Evolutionary conservation across 768 basidiomycete genomes (phyloP).

Genomic region (Suillus subluteus): DNA sequence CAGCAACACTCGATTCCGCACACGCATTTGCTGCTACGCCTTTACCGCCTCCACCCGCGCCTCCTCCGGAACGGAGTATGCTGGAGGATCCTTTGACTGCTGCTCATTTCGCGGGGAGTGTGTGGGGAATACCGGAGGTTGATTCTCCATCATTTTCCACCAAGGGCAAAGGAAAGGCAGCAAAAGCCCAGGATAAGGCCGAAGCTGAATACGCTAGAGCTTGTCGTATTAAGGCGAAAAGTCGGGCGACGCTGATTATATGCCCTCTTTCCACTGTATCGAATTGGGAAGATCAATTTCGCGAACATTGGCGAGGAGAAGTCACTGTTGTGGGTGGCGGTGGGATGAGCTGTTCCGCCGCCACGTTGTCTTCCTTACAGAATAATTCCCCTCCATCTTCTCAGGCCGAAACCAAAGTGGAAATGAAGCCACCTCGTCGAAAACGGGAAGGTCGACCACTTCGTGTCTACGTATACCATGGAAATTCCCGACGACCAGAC

Average conservation of each 20-base stretch:
- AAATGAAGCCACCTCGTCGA: constrained; percentile 36
- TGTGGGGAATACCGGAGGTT: constrained; percentile 82
- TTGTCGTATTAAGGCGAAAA: constrained; percentile 79
- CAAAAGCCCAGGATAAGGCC: constrained; percentile 67
- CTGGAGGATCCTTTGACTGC: constrained; percentile 42
- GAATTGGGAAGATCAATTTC: constrained; percentile 99
- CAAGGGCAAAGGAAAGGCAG: constrained; percentile 70
- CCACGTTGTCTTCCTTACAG: constrained; percentile 36
- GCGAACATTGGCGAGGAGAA: constrained; percentile 93
- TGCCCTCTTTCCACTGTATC: constrained; percentile 96
- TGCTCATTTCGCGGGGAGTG: constrained; percentile 72
- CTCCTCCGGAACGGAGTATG: constrained; percentile 41
- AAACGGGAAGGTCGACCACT: constrained; percentile 54
- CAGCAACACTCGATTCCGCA: constrained; percentile 78
- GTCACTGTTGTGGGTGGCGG: constrained; percentile 86
- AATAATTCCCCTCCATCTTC: constrained; percentile 38
- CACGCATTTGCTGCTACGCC: constrained; percentile 63
- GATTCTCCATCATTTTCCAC: constrained; percentile 35
- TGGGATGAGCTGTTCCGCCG: constrained; percentile 37
- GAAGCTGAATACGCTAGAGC: constrained; percentile 72
- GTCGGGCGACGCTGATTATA: constrained; percentile 92
- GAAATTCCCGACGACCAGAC: constrained; percentile 84
- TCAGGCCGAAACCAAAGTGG: constrained; percentile 29
- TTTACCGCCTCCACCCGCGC: constrained; percentile 46
- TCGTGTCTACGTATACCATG: constrained; percentile 96